Evolutionary conservation across 2,329 filamentous ascomycete species (phyloP), one percentile per base, ranked within the genome.

Genomic region (Arthrobotrys entomopaga): DNA sequence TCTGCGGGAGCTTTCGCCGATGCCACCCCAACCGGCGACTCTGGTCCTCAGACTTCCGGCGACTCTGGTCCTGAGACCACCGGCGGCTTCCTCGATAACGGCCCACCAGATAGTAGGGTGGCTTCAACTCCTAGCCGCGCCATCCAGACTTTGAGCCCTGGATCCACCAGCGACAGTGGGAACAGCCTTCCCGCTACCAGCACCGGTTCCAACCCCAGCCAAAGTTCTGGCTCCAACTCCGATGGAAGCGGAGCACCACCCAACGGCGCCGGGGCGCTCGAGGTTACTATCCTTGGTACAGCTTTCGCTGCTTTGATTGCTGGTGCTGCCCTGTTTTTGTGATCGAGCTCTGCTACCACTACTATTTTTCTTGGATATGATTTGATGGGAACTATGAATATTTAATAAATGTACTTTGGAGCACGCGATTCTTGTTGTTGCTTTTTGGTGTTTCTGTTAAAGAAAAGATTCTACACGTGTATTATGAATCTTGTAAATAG

Each of bases 281-380:
- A 73, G 61, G 46, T 56, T 38, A 49, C 54, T 19, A 11, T 65
- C 19, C 7, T 65, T 19, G 67, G 67, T 20, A 61, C 67, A 20
- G 48, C 60, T 19, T 22, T 73, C 8, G 61, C 43, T 43, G 61
- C 67, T 16, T 19, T 73, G 3, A 20, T 73, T 20, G 60, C 67
- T 43, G 54, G 20, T 60, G 54, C 54, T 15, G 67, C 67, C 13
- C 46, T 73, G 29, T 3, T 65, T 22, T 57, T 73, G 60, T 73
- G 56, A 73, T 50, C 19, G 19, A n/a, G 10, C 4, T 59, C 11
- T 24, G 20, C 8, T 38, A 24, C n/a, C 46, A 20, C 22, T 6
- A 8, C 13, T 3, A 22, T 19, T 15, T 38, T 50, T 20, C 16
- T 10, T 15, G 52, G n/a, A 22, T 26, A 48, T 54, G 56, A 7